Conservation (phyloP, 257 asterid genomes). For the Coffea eugenioides region DNA sequence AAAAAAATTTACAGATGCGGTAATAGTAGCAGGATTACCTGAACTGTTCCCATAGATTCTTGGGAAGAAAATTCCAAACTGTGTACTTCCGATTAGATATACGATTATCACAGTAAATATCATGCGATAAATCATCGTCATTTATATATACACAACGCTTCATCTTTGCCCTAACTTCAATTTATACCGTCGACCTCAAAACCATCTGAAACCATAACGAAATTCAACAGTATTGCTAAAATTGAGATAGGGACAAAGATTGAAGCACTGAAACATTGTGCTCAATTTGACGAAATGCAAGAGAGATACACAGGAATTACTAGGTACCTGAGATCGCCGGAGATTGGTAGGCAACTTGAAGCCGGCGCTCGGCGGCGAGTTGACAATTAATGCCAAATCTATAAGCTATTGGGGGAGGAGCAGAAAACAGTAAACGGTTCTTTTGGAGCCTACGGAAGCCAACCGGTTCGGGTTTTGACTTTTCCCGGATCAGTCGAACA, state of each 20-base stretch:
- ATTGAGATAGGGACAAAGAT: background rate
- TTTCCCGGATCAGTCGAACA: no score
- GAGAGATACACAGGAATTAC: background rate
- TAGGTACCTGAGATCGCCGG: constrained; percentile 8
- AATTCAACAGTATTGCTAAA: background rate
- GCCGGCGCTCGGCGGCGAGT: constrained; percentile 11
- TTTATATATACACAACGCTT: constrained; percentile 87
- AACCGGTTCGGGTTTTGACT: no score
- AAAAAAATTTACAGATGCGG: background rate
- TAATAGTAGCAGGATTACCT: constrained; percentile 42
- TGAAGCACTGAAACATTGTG: background rate
- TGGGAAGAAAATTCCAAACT: constrained; percentile 90
- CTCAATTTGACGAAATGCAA: background rate
- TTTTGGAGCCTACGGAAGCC: background rate
- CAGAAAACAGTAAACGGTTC: background rate
- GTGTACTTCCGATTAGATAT: constrained; percentile 95
- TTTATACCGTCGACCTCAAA: constrained; percentile 12
- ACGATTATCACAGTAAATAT: constrained; percentile 80
- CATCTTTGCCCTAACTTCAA: constrained; percentile 39
- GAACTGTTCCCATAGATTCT: constrained; percentile 98
- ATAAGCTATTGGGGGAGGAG: background rate
- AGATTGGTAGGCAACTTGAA: background rate
- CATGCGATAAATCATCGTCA: constrained; percentile 70
- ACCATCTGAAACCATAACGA: constrained; percentile 17
- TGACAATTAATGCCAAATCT: constrained; percentile 13